phyloP scores from a whole-genome alignment of 371 early-diverging fungal species.

The Mucor lusitanicus region DNA sequence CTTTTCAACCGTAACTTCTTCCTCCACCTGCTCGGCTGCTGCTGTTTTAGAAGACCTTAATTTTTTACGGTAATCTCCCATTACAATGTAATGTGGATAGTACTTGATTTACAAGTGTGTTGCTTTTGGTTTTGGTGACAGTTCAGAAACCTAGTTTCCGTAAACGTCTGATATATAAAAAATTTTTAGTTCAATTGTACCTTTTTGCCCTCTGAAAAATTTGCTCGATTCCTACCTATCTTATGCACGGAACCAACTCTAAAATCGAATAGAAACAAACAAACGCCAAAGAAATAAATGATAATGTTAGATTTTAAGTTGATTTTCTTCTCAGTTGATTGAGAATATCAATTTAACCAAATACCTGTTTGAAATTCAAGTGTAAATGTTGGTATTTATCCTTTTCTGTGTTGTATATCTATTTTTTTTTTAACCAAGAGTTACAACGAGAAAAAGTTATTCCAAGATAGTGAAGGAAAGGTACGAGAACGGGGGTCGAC shows the following conservation, averaged over 20 bases:
- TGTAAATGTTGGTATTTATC: not conserved
- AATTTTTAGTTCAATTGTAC: not conserved
- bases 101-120: not conserved
- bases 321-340: not conserved
- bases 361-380: not conserved
- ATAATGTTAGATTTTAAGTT: not conserved
- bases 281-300: not conserved
- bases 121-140: slow-evolving; percentile 5
- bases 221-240: not conserved
- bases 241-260: not conserved
- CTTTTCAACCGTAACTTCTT: not conserved
- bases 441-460: not conserved
- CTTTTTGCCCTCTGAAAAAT: not conserved
- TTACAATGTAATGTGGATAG: not conserved
- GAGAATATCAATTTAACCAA: not conserved
- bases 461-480: not conserved
- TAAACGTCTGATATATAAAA: not conserved
- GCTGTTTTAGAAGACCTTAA: slow-evolving; percentile 3
- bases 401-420: not conserved
- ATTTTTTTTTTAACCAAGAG: not conserved
- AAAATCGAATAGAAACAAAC: not conserved
- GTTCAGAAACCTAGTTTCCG: not conserved
- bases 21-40: not conserved
- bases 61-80: slow-evolving; percentile 6
- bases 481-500: not conserved